phyloP scores from a whole-genome alignment of 2,329 filamentous ascomycete species.

The Ascochyta koolunga region DNA sequence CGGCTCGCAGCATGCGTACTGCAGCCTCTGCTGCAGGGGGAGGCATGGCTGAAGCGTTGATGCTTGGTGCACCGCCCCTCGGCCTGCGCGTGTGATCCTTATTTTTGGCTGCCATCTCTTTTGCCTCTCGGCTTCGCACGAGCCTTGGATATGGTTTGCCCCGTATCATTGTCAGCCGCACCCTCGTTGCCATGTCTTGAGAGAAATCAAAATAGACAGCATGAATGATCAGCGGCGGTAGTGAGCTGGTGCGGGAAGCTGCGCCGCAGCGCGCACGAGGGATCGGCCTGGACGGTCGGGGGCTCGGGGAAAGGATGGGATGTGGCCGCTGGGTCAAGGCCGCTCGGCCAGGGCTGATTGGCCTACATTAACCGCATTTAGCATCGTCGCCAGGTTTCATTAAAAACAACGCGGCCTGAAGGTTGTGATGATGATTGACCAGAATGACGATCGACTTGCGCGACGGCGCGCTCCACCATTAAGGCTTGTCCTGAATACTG shows the following conservation, averaged over 20 bases:
- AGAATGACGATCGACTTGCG: conserved; percentile 3
- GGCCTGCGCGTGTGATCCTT: conserved; percentile 24
- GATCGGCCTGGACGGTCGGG: conserved; percentile 4
- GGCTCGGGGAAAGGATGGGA: conserved; percentile 10
- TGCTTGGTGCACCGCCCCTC: conserved; percentile 20
- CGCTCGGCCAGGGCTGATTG: conserved; percentile 12
- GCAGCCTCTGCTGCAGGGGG: conserved; percentile 15
- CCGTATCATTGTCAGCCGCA: background rate
- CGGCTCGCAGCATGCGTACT: conserved; percentile 10
- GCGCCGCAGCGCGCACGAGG: conserved; percentile 26
- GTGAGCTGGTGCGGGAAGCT: conserved; percentile 14
- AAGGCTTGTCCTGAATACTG: conserved; percentile 15
- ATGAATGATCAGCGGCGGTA: conserved; percentile 22
- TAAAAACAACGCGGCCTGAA: conserved; percentile 11
- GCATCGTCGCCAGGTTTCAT: conserved; percentile 14
- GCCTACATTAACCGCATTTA: conserved; percentile 13
- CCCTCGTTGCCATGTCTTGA: conserved; percentile 2
- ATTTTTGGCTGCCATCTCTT: conserved; percentile 25
- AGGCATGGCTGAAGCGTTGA: conserved; percentile 9
- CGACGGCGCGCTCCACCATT: conserved; percentile 10
- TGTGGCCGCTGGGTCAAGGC: no score
- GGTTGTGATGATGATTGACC: conserved; percentile 12
- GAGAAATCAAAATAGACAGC: conserved; percentile 11
- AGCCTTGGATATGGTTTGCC: conserved; percentile 10
- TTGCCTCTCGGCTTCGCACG: conserved; percentile 9